Percentiles rank a stretch among this genome's conserved stretches.
phyloP scores from a whole-genome alignment of 2,329 filamentous ascomycete species.

The Aspergillus amoenus region DNA sequence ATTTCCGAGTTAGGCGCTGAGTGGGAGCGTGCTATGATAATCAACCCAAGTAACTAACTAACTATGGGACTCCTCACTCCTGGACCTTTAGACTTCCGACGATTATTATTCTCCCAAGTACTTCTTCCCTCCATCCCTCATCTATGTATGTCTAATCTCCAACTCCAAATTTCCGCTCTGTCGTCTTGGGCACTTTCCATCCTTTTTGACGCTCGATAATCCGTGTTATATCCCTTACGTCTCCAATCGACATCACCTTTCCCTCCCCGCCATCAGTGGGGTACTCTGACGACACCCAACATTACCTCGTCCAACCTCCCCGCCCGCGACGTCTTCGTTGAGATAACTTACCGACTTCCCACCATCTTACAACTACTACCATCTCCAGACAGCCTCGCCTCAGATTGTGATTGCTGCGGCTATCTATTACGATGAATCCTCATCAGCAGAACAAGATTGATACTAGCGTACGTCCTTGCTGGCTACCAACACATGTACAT shows the following conservation, averaged over 20 bases:
- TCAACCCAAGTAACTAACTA: not conserved
- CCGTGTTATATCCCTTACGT: not conserved
- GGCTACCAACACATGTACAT: not conserved
- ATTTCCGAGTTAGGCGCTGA: conserved; percentile 6
- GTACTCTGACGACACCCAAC: conserved; percentile 18
- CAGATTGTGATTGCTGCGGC: conserved; percentile 1
- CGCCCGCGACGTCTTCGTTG: conserved; percentile 1
- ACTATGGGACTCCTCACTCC: not conserved
- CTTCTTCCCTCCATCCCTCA: not conserved
- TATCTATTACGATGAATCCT: conserved; percentile 73
- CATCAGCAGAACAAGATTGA: conserved; percentile 99
- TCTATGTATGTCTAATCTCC: not conserved
- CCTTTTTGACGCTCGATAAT: not conserved
- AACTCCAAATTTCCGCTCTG: not conserved
- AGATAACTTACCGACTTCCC: conserved; percentile 8
- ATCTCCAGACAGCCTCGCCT: not conserved
- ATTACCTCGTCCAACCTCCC: conserved; percentile 11
- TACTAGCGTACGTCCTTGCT: conserved; percentile 69
- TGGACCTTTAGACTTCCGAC: not conserved
- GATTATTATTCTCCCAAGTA: not conserved
- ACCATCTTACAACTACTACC: not conserved
- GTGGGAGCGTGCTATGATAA: not conserved
- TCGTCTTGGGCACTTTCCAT: not conserved
- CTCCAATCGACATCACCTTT: not conserved
- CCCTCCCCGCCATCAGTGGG: conserved; percentile 16